Base-by-base conservation (phyloP, 2,329 filamentous ascomycete species). In the Tolypocladium paradoxum region DNA sequence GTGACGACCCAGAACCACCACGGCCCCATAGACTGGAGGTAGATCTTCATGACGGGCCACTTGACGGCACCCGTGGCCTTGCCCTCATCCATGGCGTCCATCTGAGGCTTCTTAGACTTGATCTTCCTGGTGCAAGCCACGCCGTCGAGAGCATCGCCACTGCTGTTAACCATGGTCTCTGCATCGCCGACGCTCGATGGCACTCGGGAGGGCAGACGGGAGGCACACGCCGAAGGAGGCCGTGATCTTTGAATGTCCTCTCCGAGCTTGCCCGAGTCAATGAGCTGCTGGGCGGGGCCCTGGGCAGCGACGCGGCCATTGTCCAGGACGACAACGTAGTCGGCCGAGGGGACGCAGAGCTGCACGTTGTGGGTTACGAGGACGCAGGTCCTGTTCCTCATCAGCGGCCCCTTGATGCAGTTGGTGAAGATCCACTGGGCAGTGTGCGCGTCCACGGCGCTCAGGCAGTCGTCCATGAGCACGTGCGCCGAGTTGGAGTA, bases 391-490 rank as follows among this genome's bases (percentile, higher is more conserved):
- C 93, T 84, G 64, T 84, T 78, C 54, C 79, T 74, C 93, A 99
- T 97, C 50, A 99, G 72, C 6, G 89, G 88, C 2, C 93, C 93
- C 61, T 85, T 85, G 58, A 99, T 85, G 55, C 91, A 95, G 69
- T 96, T 87, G 65, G 87, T 87, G 71, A 97, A 97, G 60, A 99
- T 97, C 85, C 95, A 96, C 68, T 96, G 95, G 2, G 91, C 91
- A 0, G 93, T 97, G 63, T 99, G 93, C 4, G 93, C 95, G 68
- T 99, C 93, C 35, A 99, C 93, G 31, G 93, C 93, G 65, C 91
- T 96, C 45, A 99, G 78, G 58, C 95, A 96, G 68, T 99, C 93
- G 64, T 99, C 93, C 49, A 99, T 78, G 12, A 99, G 79, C 18
- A 99, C 73, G 68, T 97, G 92, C 51, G 85, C 86, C 6, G 91